phyloP scores from a whole-genome alignment of 345 rosid genomes.

The Ceriops zippeliana region DNA sequence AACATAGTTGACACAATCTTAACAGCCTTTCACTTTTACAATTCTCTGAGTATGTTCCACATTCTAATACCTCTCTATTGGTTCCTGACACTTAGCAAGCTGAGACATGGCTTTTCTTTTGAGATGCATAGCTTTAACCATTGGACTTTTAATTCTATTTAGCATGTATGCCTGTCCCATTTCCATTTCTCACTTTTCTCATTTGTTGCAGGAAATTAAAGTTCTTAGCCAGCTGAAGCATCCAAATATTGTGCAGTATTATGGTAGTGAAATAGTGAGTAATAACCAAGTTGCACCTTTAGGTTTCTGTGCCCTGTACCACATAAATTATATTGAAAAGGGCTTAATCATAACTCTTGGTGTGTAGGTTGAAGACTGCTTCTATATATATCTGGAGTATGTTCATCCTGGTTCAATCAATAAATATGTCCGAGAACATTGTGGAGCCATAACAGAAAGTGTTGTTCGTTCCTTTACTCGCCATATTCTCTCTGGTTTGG shows the following conservation, averaged over 20 bases:
- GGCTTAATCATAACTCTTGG: no score
- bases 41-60: background rate
- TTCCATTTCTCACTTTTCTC: slow-evolving; percentile 14
- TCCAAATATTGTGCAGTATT: slow-evolving; percentile 95
- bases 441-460: slow-evolving; percentile 89
- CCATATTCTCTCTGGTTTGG: slow-evolving; percentile 85
- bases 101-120: background rate
- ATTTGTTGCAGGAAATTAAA: slow-evolving; percentile 69
- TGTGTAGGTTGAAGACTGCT: slow-evolving; percentile 68
- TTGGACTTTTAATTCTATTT: background rate
- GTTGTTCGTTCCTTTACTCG: slow-evolving; percentile 91
- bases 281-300: slow-evolving; percentile 18
- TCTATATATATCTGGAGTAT: slow-evolving; percentile 86
- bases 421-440: slow-evolving; percentile 79
- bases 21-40: background rate
- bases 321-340: background rate
- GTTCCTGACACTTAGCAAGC: background rate
- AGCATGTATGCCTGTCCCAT: background rate
- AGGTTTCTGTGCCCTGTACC: background rate
- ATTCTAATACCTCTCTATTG: background rate
- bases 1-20: background rate
- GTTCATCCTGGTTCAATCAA: slow-evolving; percentile 97
- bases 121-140: background rate
- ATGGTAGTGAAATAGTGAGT: slow-evolving; percentile 96
- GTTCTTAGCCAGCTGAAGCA: slow-evolving; percentile 90